Base-by-base conservation (phyloP, 1,139 yeast genomes). In the Sugiyamaella pinicola region DNA sequence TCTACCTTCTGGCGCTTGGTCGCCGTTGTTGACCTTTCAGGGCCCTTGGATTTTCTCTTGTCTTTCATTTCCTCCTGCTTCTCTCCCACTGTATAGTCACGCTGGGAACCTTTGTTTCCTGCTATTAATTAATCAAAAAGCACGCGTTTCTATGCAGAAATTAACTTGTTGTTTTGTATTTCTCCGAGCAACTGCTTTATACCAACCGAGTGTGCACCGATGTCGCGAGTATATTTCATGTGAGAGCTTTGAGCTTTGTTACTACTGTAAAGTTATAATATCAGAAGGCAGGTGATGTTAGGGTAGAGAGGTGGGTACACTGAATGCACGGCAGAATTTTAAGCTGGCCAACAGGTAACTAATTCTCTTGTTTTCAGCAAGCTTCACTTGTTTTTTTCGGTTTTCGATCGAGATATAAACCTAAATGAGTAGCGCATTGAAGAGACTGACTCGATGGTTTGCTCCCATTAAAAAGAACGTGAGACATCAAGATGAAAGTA, bases 361-460 rank as follows among this genome's bases (percentile, higher is more conserved):
- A n/a, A n/a, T n/a, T n/a, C n/a, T n/a, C n/a, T n/a, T n/a, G n/a
- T n/a, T n/a, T n/a, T n/a, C n/a, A n/a, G n/a, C n/a, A n/a, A n/a
- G n/a, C n/a, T n/a, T n/a, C n/a, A n/a, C n/a, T n/a, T n/a, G n/a
- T n/a, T n/a, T n/a, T n/a, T n/a, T n/a, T n/a, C n/a, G n/a, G n/a
- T n/a, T n/a, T n/a, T n/a, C n/a, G n/a, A n/a, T n/a, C n/a, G n/a
- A n/a, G n/a, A n/a, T n/a, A n/a, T n/a, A n/a, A n/a, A n/a, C n/a
- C n/a, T n/a, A n/a, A n/a, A n/a, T n/a, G n/a, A n/a, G n/a, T n/a
- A n/a, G n/a, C n/a, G n/a, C n/a, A n/a, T n/a, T n/a, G n/a, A 55
- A 51, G 53, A 53, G 64, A n/a, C 46, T 64, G 39, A 58, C 66
- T 45, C 49, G 59, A 50, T 55, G 64, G 10, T 49, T 65, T 26